Evolutionary conservation across 495 filamentous ascomycete genomes (phyloP).

Genomic region (Neurospora sublineolata): DNA sequence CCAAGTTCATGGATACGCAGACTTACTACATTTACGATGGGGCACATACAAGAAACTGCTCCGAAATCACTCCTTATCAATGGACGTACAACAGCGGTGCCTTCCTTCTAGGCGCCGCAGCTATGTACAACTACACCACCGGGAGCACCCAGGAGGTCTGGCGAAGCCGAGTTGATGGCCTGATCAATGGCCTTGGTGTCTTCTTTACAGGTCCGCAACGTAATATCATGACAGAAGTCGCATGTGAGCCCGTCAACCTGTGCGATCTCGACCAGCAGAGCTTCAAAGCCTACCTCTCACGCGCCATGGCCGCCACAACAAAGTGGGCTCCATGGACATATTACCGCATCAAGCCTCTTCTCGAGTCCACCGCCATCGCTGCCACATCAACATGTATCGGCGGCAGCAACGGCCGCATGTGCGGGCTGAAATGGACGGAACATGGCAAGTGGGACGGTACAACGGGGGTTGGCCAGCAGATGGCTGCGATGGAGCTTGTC

Average conservation of each 20-base stretch:
- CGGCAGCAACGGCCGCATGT: slow-evolving; percentile 47
- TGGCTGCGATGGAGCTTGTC: slow-evolving; percentile 58
- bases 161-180: slow-evolving; percentile 39
- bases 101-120: slow-evolving; percentile 57
- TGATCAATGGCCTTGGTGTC: slow-evolving; percentile 38
- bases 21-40: slow-evolving; percentile 51
- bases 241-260: slow-evolving; percentile 51
- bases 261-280: slow-evolving; percentile 66
- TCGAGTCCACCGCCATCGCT: slow-evolving; percentile 51
- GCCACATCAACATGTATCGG: slow-evolving; percentile 57
- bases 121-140: slow-evolving; percentile 52
- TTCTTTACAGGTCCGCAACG: slow-evolving; percentile 39
- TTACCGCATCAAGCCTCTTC: slow-evolving; percentile 46
- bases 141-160: slow-evolving; percentile 37
- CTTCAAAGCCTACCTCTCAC: slow-evolving; percentile 69
- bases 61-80: slow-evolving; percentile 36
- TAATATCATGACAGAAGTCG: slow-evolving; percentile 56
- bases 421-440: slow-evolving; percentile 60
- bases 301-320: slow-evolving; percentile 63
- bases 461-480: slow-evolving; percentile 56
- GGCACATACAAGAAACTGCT: slow-evolving; percentile 39
- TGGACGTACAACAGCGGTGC: slow-evolving; percentile 66
- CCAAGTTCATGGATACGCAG: slow-evolving; percentile 34
- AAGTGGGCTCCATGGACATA: slow-evolving; percentile 59
- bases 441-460: slow-evolving; percentile 41